Conservation (phyloP, 352 stramenopile genomes). For the Pythium guiyangense region DNA sequence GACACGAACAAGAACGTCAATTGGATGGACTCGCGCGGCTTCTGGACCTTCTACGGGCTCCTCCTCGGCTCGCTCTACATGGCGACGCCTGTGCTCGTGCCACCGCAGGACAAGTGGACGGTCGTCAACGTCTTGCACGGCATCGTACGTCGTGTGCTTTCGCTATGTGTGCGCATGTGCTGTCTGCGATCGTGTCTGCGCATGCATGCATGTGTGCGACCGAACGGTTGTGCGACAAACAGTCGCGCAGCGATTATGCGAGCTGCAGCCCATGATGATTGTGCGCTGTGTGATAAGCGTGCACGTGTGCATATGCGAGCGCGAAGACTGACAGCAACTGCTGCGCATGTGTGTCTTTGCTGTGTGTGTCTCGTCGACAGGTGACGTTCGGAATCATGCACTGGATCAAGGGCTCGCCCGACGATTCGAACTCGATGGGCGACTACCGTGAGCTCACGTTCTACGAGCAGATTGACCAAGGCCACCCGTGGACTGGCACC, state of each 20-base stretch:
- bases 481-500: constrained; percentile 86
- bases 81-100: constrained; percentile 73
- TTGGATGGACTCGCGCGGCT: constrained; percentile 87
- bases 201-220: neutral
- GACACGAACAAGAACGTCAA: constrained; percentile 90
- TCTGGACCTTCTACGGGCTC: constrained; percentile 87
- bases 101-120: constrained; percentile 65
- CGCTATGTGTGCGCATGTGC: no score
- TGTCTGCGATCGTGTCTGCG: no score
- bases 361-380: constrained; percentile 21
- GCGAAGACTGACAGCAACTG: neutral
- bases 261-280: neutral
- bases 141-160: constrained; percentile 36
- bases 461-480: constrained; percentile 95
- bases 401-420: constrained; percentile 94
- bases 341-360: neutral
- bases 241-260: neutral
- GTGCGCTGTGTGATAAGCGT: neutral
- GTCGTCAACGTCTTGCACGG: constrained; percentile 85
- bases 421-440: constrained; percentile 88
- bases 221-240: neutral
- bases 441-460: constrained; percentile 94
- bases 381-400: constrained; percentile 92
- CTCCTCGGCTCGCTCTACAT: constrained; percentile 74
- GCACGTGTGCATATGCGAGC: neutral